Conservation (phyloP, 805 yeast genomes). For the Myxozyma sirexii region DNA sequence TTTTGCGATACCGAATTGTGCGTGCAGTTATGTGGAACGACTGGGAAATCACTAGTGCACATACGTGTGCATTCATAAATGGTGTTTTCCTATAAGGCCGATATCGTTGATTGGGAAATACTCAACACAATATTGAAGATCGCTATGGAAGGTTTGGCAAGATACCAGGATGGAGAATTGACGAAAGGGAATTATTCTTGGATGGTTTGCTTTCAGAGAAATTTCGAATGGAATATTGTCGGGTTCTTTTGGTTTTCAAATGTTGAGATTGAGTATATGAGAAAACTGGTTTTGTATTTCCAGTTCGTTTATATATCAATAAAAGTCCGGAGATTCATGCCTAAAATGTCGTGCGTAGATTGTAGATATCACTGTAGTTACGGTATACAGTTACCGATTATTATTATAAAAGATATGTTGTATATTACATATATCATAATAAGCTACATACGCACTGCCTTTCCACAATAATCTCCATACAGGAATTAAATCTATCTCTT, state of each 20-base stretch:
- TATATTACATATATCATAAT: no score
- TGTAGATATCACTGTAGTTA: no score
- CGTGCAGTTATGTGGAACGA: slow-evolving; percentile 1
- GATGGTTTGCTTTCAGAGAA: background rate
- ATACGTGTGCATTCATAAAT: background rate
- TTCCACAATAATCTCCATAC: background rate
- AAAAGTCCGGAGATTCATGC: slow-evolving; percentile 2
- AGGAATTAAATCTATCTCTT: no score
- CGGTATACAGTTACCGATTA: background rate
- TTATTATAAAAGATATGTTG: no score
- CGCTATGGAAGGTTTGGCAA: background rate
- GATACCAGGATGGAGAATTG: background rate
- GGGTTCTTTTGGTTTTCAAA: background rate
- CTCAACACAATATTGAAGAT: background rate
- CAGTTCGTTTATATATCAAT: slow-evolving; percentile 2
- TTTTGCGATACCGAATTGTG: background rate
- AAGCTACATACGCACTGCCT: background rate
- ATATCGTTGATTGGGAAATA: slow-evolving; percentile 2
- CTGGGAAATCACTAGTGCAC: background rate
- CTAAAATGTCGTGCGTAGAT: background rate
- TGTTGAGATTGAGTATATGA: background rate
- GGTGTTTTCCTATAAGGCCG: slow-evolving; percentile 2
- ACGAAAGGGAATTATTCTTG: background rate
- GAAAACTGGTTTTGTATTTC: slow-evolving; percentile 14
- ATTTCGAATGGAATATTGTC: background rate